Evolutionary conservation across 1,284 basidiomycete genomes (phyloP).

Genomic region (Filobasidium uniguttulatum): DNA sequence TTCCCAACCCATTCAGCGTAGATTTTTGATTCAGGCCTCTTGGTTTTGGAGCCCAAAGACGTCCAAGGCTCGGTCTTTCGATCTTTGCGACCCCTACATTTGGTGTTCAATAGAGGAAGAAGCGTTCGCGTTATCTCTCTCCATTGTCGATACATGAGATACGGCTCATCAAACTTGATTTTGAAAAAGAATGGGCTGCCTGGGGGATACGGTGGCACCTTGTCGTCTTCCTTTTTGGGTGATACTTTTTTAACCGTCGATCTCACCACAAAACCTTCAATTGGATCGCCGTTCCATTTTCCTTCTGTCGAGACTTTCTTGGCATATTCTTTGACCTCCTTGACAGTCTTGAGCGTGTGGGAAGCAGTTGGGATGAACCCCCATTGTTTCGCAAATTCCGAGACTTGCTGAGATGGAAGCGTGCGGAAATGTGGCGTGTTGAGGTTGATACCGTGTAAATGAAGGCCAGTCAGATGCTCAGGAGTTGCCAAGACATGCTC

Average conservation of each 20-base stretch:
- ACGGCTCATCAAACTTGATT: slow-evolving; percentile 97
- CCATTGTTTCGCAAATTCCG: slow-evolving; percentile 73
- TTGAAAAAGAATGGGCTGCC: slow-evolving; percentile 97
- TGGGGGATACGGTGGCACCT: slow-evolving; percentile 51
- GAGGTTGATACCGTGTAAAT: slow-evolving; percentile 82
- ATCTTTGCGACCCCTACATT: slow-evolving; percentile 7
- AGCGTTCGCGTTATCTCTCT: slow-evolving; percentile 77
- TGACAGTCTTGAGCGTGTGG: slow-evolving; percentile 47
- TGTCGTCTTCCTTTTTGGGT: slow-evolving; percentile 10
- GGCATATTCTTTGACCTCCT: slow-evolving; percentile 61
- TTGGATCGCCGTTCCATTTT: slow-evolving; percentile 66
- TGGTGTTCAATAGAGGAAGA: slow-evolving; percentile 38
- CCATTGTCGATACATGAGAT: slow-evolving; percentile 98
- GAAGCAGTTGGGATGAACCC: slow-evolving; percentile 77
- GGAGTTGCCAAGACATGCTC: slow-evolving; percentile 87
- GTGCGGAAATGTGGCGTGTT: slow-evolving; percentile 62
- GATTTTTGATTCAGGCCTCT: slow-evolving; percentile 35
- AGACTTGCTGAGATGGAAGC: slow-evolving; percentile 52
- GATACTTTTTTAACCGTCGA: slow-evolving; percentile 43
- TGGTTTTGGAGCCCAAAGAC: slow-evolving; percentile 25
- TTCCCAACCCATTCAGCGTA: slow-evolving; percentile 38
- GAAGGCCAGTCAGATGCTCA: slow-evolving; percentile 70
- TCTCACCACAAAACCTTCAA: slow-evolving; percentile 95
- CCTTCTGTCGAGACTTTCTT: slow-evolving; percentile 54
- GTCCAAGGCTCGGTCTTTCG: slow-evolving; percentile 25